Base-by-base conservation (phyloP, 164 flowering plant species). In the Chimonanthus salicifolius region DNA sequence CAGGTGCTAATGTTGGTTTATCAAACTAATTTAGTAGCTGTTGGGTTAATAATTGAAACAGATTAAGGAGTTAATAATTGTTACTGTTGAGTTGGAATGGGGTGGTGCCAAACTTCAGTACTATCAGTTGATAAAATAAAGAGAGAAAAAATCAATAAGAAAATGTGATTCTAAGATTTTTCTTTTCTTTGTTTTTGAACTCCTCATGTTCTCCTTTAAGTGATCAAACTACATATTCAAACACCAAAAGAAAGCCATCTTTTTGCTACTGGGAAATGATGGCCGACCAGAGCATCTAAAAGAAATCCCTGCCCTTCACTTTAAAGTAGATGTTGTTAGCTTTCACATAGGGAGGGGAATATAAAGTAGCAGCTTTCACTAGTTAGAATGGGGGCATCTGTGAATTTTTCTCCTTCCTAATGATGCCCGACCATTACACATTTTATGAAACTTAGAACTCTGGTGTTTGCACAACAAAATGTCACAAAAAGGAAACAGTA, bases 381-480 rank as follows among this genome's bases (percentile, higher is more conserved):
- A 66, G n/a, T 44, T 4, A 13, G 49, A 44, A 15, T 33, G 2
- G 16, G 68, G 46, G 44, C 48, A 45, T 44, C 44, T 66, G 68
- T 46, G 5, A 13, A n/a, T 15, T 66, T 80, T 77, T 83, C 81
- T 72, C 75, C 80, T 69, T 80, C 79, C 73, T 68, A 82, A 82
- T 83, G 79, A 85, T 85, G 83, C 63, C 82, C 73, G 85, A 83
- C 86, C 78, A 71, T 77, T 82, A 76, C 75, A 80, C 86, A 79
- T 70, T 66, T 68, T 82, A 73, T 80, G 83, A 82, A 80, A 83
- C 84, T 80, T 79, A 70, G 73, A 69, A 72, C 76, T n/a, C 62
- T 33, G 47, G 21, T 67, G 51, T 51, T 58, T 51, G 71, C 33
- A 54, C 60, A 54, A 54, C n/a, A 54, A 13, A 54, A 54, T 11